A percentile compares a stretch with the other conserved stretches of the same genome.
These are phyloP conservation scores for Gamarada debralockiae DNA, from an alignment of 495 filamentous ascomycete genomes.

Conservation along the genomic window DNA sequence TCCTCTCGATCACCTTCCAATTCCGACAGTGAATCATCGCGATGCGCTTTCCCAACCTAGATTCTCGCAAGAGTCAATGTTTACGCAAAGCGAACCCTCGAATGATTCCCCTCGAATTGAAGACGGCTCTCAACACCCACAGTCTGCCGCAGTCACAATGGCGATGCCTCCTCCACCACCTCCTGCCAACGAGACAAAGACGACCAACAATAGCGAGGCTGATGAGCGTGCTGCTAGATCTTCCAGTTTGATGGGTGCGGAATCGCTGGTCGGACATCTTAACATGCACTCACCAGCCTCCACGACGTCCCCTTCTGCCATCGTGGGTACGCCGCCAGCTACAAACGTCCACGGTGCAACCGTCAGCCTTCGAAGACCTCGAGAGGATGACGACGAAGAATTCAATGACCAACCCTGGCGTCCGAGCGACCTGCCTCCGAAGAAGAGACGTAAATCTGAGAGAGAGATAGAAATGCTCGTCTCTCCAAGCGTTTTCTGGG, in stretches of 20 bases:
- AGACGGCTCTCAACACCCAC: not conserved
- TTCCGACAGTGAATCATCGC: slow-evolving; percentile 15
- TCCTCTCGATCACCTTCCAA: slow-evolving; percentile 38
- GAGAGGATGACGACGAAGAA: slow-evolving; percentile 9
- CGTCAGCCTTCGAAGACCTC: slow-evolving; percentile 20
- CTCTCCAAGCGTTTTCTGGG: slow-evolving; percentile 47
- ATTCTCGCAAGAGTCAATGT: slow-evolving; percentile 32
- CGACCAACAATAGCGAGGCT: slow-evolving; percentile 32
- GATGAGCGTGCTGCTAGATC: slow-evolving; percentile 27
- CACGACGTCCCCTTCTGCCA: slow-evolving; percentile 21
- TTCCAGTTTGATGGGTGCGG: slow-evolving; percentile 61
- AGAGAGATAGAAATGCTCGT: slow-evolving; percentile 47
- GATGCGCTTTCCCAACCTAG: slow-evolving; percentile 34
- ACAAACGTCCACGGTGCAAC: not conserved
- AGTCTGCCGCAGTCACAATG: not conserved
- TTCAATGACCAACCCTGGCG: slow-evolving; percentile 10
- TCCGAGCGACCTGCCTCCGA: slow-evolving; percentile 12
- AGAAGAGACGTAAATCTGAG: slow-evolving; percentile 19
- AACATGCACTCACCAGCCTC: slow-evolving; percentile 57
- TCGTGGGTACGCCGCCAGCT: slow-evolving; percentile 3
- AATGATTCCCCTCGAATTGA: not conserved
- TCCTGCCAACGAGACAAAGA: not conserved
- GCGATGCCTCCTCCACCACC: slow-evolving; percentile 5
- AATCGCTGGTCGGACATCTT: slow-evolving; percentile 62
- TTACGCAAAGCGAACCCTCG: slow-evolving; percentile 6